Evolutionary conservation across 805 yeast genomes (phyloP).

Genomic region (Wickerhamiella cacticola): DNA sequence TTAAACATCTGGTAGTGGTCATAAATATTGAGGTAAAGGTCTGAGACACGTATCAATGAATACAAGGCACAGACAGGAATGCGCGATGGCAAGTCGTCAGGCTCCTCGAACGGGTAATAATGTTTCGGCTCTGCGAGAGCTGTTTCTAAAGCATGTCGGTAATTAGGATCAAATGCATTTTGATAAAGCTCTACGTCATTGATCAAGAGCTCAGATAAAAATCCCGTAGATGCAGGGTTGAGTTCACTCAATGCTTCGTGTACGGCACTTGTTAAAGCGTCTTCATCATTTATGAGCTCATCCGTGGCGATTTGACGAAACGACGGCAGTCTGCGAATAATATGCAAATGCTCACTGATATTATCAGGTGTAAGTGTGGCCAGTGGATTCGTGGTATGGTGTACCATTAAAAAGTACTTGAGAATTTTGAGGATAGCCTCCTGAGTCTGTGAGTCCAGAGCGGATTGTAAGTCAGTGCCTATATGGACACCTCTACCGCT

Average conservation of each 20-base stretch:
- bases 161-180: slow-evolving; percentile 35
- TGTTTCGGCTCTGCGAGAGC: slow-evolving; percentile 34
- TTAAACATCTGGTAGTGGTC: slow-evolving; percentile 57
- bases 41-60: slow-evolving; percentile 68
- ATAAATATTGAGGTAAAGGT: slow-evolving; percentile 49
- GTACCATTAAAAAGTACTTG: slow-evolving; percentile 28
- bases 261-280: not conserved
- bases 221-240: not conserved
- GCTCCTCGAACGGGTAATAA: slow-evolving; percentile 14
- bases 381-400: slow-evolving; percentile 31
- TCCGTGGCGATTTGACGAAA: slow-evolving; percentile 19
- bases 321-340: slow-evolving; percentile 29
- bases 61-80: slow-evolving; percentile 51
- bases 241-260: not conserved
- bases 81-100: slow-evolving; percentile 16
- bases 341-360: slow-evolving; percentile 10
- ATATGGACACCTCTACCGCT: slow-evolving; percentile 3
- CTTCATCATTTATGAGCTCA: not conserved
- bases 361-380: slow-evolving; percentile 17
- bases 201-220: slow-evolving; percentile 27
- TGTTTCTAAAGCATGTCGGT: slow-evolving; percentile 33
- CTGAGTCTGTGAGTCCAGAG: slow-evolving; percentile 8
- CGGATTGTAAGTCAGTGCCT: not conserved
- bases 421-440: slow-evolving; percentile 20
- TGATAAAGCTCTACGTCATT: slow-evolving; percentile 28